phyloP scores from a whole-genome alignment of 345 rosid species.

The Schrenkiella parvula region DNA sequence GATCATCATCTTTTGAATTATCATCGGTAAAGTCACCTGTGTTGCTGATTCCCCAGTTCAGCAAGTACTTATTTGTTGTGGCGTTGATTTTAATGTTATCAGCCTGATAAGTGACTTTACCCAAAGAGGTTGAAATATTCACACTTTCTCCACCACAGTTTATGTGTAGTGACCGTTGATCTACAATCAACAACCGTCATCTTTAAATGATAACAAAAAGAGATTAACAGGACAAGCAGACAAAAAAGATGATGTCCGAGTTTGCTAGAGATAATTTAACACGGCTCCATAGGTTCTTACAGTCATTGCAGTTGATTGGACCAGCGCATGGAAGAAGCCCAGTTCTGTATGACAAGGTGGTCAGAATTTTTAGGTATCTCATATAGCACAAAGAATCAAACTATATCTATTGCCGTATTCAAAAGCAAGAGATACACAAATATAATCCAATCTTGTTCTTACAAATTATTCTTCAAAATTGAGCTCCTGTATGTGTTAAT shows the following conservation, averaged over 20 bases:
- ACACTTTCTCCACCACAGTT: slow-evolving; percentile 21
- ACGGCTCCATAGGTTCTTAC: not conserved
- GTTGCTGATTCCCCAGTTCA: slow-evolving; percentile 22
- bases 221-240: not conserved
- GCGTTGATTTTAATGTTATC: not conserved
- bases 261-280: not conserved
- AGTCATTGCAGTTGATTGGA: not conserved
- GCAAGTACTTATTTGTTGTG: not conserved
- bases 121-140: not conserved
- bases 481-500: slow-evolving; percentile 25
- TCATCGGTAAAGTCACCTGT: slow-evolving; percentile 22
- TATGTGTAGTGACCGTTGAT: slow-evolving; percentile 10
- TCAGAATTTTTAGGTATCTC: not conserved
- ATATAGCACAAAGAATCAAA: not conserved
- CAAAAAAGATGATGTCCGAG: not conserved
- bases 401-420: not conserved
- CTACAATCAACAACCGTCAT: not conserved
- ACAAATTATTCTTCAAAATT: slow-evolving; percentile 8
- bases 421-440: not conserved
- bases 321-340: slow-evolving; percentile 16
- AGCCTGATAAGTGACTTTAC: slow-evolving; percentile 9
- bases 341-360: slow-evolving; percentile 1
- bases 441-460: not conserved
- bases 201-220: too few relatives aligned
- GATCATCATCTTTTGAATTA: not conserved